A percentile compares a stretch with the other conserved stretches of the same genome.
phyloP scores from a whole-genome alignment of 768 basidiomycete genomes.

The Phaeolepiota aurea region DNA sequence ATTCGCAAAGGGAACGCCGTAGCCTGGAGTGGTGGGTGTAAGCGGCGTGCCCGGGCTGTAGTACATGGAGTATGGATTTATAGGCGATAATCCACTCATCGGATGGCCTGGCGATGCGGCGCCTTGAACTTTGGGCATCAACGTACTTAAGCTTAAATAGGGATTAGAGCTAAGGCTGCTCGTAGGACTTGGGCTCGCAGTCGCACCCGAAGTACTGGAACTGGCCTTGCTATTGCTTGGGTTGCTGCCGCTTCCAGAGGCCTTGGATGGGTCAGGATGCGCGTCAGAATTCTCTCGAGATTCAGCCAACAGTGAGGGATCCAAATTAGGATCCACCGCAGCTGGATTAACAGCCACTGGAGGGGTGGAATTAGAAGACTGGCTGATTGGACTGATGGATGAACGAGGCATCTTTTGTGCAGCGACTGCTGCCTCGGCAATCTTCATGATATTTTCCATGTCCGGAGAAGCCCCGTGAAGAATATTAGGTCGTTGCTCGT shows the following conservation, averaged over 20 bases:
- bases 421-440: slow-evolving; percentile 27
- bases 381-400: not conserved
- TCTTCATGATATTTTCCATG: slow-evolving; percentile 27
- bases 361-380: not conserved
- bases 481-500: too few relatives aligned
- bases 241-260: not conserved
- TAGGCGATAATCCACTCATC: slow-evolving; percentile 10
- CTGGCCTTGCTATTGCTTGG: slow-evolving; percentile 6
- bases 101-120: slow-evolving; percentile 13
- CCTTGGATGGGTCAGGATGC: slow-evolving; percentile 2
- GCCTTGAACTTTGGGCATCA: slow-evolving; percentile 13
- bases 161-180: slow-evolving; percentile 24
- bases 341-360: not conserved
- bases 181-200: slow-evolving; percentile 18
- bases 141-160: slow-evolving; percentile 22
- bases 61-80: slow-evolving; percentile 37
- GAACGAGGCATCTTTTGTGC: slow-evolving; percentile 15
- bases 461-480: slow-evolving; percentile 8
- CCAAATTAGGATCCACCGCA: slow-evolving; percentile 16
- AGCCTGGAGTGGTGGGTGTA: slow-evolving; percentile 26
- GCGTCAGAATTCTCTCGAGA: slow-evolving; percentile 1
- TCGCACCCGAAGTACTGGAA: slow-evolving; percentile 14
- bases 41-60: slow-evolving; percentile 26
- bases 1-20: slow-evolving; percentile 27
- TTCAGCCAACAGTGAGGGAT: slow-evolving; percentile 12